phyloP scores from a whole-genome alignment of 176 grass and related monocot genomes.

The Oryza glumipatula region DNA sequence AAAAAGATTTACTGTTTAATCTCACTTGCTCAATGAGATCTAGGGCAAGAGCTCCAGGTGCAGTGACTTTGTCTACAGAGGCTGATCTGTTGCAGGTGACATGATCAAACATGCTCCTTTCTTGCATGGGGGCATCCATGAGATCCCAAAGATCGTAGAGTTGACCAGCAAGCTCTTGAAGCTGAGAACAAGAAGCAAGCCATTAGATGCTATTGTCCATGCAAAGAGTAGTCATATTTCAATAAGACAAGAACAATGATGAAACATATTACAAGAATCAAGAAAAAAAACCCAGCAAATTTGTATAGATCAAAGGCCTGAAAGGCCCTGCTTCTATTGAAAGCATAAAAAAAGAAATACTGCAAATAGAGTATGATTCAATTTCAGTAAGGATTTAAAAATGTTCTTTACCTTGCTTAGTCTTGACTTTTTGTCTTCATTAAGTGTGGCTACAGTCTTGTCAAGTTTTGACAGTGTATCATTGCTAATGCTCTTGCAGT shows the following conservation, averaged over 20 bases:
- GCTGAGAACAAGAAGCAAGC: conserved; percentile 48
- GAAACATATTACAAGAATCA: background rate
- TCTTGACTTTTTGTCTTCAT: conserved; percentile 87
- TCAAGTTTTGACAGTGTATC: conserved; percentile 93
- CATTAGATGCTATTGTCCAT: conserved; percentile 18
- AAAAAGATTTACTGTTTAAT: conserved; percentile 17
- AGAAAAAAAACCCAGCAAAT: background rate
- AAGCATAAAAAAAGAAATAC: background rate
- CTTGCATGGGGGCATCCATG: conserved; percentile 88
- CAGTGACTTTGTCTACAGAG: conserved; percentile 83
- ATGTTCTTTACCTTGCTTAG: conserved; percentile 77
- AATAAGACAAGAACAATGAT: background rate
- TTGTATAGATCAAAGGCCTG: background rate
- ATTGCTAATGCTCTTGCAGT: conserved; percentile 89
- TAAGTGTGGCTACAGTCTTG: conserved; percentile 73
- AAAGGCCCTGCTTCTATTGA: background rate
- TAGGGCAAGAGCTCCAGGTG: conserved; percentile 80
- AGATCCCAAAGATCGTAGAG: conserved; percentile 99
- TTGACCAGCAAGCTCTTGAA: conserved; percentile 95
- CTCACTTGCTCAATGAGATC: conserved; percentile 98
- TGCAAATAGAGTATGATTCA: background rate
- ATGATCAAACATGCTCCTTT: conserved; percentile 86
- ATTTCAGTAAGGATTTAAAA: background rate
- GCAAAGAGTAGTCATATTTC: conserved; percentile 15
- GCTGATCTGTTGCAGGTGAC: conserved; percentile 86